Base-by-base conservation (phyloP, 2,329 filamentous ascomycete genomes). In the Sporothrix inflata region DNA sequence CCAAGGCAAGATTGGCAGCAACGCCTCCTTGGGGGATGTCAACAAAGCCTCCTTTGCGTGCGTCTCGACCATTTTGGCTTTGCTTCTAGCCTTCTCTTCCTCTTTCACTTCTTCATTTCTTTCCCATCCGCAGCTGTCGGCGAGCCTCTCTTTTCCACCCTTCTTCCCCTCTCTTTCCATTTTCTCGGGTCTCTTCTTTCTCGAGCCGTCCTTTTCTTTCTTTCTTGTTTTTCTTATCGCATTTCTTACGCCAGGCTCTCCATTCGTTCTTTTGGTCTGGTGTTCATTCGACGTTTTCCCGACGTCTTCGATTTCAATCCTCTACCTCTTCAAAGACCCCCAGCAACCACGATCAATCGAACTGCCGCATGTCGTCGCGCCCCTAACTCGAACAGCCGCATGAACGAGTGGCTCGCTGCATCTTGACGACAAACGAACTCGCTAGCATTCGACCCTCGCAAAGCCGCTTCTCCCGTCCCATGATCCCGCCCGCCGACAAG, bases 21-120 rank as follows among this genome's bases (percentile, higher is more conserved):
- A 49, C 51, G 53, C 71, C 51, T 63, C 45, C 30, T 47, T 19
- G 42, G 53, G n/a, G 45, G n/a, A 72, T 71, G 71, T 73, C 71
- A 73, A 73, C 71, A 73, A 73, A 67, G 65, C 49, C 53, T 73
- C 61, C 49, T 49, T 65, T 49, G 53, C 40, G 16, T 51, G 69
- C 47, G 21, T 42, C 40, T 61, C 40, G 68, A 49, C 53, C 38
- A 38, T 55, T 69, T 69, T 60, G 12, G 42, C 11, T 55, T 9
- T 19, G 14, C n/a, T 8, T 72, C 67, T 57, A 47, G 65, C 42
- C 65, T 30, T 60, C 24, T 27, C 53, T 45, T 42, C 34, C 16
- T 53, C 53, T 61, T 16, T 9, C 27, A 4, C 49, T 51, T 65
- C 57, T 55, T 30, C 24, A 42, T 30, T 53, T 53, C 60, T 65